Percentiles rank a stretch among this genome's conserved stretches.
phyloP scores from a whole-genome alignment of 179 eudicot species.

The Spergularia azorica region DNA sequence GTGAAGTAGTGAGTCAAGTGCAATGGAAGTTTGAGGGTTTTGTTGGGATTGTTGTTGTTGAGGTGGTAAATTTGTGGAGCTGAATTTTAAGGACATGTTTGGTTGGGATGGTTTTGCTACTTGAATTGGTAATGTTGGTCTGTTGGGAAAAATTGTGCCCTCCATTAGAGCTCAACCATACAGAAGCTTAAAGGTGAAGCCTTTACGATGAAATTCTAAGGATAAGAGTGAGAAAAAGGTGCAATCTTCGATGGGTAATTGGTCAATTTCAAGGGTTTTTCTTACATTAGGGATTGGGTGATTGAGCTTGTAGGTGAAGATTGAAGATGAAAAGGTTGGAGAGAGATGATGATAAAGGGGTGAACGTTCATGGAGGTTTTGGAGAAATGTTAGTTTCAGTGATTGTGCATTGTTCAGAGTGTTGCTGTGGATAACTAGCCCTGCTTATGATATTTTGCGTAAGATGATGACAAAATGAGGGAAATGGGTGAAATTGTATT shows the following conservation, averaged over 20 bases:
- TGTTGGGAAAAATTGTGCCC: conserved; percentile 60
- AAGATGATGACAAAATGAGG: no score
- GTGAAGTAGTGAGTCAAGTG: conserved; percentile 64
- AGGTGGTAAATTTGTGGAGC: conserved; percentile 48
- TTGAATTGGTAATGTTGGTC: conserved; percentile 61
- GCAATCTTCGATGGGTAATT: conserved; percentile 7
- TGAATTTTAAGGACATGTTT: conserved; percentile 45
- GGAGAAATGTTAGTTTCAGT: no score
- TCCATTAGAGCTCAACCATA: conserved; percentile 50
- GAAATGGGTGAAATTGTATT: no score
- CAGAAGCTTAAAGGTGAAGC: neutral
- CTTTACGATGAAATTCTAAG: neutral
- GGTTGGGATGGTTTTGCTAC: conserved; percentile 36
- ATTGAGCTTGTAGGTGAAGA: neutral
- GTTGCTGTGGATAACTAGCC: no score
- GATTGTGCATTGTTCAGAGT: no score
- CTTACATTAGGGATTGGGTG: no score
- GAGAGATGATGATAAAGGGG: neutral
- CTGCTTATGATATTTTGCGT: no score
- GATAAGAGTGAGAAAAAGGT: conserved; percentile 12
- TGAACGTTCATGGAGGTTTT: no score
- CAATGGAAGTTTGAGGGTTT: conserved; percentile 43
- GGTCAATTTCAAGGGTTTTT: neutral
- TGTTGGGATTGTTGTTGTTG: conserved; percentile 50
- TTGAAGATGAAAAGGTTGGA: neutral